Conservation (phyloP, 768 basidiomycete species). For the Heimioporus sp. region DNA sequence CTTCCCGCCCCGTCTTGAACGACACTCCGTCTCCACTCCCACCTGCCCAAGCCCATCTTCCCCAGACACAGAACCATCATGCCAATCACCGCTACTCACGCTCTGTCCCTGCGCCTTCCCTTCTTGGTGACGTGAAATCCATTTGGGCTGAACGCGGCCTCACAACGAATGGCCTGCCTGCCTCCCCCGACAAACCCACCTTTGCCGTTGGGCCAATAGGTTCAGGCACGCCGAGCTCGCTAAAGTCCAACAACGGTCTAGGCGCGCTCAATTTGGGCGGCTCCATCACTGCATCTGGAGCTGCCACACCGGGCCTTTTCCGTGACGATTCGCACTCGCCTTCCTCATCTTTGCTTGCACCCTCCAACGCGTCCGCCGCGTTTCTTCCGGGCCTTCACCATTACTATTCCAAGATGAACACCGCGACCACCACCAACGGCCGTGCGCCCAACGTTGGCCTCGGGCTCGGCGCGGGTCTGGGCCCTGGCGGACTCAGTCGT, state of each 20-base stretch:
- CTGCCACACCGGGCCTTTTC: conserved; percentile 18
- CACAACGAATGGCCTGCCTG: conserved; percentile 29
- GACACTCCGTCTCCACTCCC: conserved; percentile 20
- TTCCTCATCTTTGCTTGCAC: conserved; percentile 42
- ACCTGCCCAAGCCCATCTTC: conserved; percentile 5
- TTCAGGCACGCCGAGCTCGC: conserved; percentile 50
- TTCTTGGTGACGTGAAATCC: conserved; percentile 72
- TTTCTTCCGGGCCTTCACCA: conserved; percentile 74
- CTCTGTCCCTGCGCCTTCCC: conserved; percentile 75
- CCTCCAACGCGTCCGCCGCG: conserved; percentile 79
- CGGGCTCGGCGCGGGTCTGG: conserved; percentile 19
- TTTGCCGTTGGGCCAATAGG: conserved; percentile 27
- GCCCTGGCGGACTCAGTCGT: conserved; percentile 26
- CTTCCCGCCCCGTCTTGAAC: conserved; percentile 23
- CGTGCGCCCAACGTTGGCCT: conserved; percentile 26
- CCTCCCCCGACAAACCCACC: conserved; percentile 35
- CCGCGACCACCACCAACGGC: conserved; percentile 22
- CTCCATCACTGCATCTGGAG: conserved; percentile 5
- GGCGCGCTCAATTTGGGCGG: conserved; percentile 20
- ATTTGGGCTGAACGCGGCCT: conserved; percentile 72
- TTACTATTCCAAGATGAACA: conserved; percentile 57
- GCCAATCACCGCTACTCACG: conserved; percentile 71
- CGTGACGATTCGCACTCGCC: conserved; percentile 37
- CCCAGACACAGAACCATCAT: conserved; percentile 23
- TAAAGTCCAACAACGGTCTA: conserved; percentile 44